Evolutionary conservation across 75 land plant species (phyloP).

Genomic region (Isoetes taiwanensis): DNA sequence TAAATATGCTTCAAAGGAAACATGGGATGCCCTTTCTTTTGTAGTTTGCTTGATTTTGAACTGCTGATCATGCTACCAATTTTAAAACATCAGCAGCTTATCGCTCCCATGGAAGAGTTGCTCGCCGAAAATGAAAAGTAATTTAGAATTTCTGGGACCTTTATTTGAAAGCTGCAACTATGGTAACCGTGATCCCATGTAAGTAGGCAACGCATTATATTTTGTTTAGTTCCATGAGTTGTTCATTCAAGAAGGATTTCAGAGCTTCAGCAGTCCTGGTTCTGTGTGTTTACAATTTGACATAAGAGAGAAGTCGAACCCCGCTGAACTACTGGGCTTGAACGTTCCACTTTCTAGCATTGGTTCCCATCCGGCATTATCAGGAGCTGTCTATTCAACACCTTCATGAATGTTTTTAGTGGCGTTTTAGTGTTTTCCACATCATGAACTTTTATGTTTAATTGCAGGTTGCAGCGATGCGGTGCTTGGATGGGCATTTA

Average conservation of each 20-base stretch:
- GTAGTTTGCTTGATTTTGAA: background rate
- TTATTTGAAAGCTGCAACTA: too few species aligned
- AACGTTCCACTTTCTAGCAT: background rate
- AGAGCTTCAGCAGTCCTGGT: background rate
- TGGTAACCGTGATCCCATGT: too few species aligned
- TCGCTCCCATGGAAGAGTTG: background rate
- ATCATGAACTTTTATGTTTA: background rate
- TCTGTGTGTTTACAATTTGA: background rate
- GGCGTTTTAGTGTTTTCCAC: background rate
- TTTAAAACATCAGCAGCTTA: background rate
- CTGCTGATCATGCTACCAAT: background rate
- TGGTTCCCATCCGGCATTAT: background rate
- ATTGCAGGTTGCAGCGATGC: constrained; percentile 64
- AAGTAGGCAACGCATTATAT: too few species aligned
- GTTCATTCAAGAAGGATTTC: background rate
- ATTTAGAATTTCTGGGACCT: too few species aligned
- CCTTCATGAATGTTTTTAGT: background rate
- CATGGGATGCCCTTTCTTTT: background rate
- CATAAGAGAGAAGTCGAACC: background rate
- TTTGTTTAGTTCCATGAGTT: background rate
- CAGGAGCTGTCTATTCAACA: background rate
- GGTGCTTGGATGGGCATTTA: constrained; percentile 69
- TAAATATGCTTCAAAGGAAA: background rate
- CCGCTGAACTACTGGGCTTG: background rate
- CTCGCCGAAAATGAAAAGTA: too few species aligned